Base-by-base conservation (phyloP, 192 early-diverging fungal species). In the Coemansia sp. region DNA sequence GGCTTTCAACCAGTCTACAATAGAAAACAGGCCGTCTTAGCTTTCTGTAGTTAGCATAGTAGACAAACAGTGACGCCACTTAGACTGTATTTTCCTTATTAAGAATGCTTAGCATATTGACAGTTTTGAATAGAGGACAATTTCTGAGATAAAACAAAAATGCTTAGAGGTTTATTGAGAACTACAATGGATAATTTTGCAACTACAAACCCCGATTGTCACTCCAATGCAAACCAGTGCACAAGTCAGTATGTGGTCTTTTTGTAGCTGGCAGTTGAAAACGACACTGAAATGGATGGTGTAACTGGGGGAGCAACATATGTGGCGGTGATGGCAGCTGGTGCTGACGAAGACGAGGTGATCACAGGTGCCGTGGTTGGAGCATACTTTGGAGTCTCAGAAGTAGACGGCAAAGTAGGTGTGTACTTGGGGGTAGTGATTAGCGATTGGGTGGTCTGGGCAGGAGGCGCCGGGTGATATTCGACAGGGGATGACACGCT, bases 381-480 rank as follows among this genome's bases (percentile, higher is more conserved):
- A 2, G 49, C 25, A 17, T 51, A 51, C 25, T 24, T 51, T 51
- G 54, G 34, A 9, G 37, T 40, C 47, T 59, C 57, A 24, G 19
- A 48, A 53, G 39, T 49, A 6, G 54, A 30, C 27, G 7, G 62
- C 0, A 41, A 39, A 51, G 13, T 27, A 2, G 58, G 58, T 2
- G 57, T 9, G 21, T 43, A 49, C 23, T 60, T 60, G 17, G 50
- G 15, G 3, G 40, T 49, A 3, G 23, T 41, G 23, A 48, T 14
- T 17, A 13, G 34, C 24, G 59, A 51, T 9, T 56, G 46, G 22
- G 49, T 37, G 25, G 38, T 45, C 48, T 69, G 50, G 9, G 27
- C 55, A 42, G 59, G 62, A 47, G 34, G 23, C 24, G 45, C 48
- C 23, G 54, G 47, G 42, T 70, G 55, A 51, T 59, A 64, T 3